These are phyloP conservation scores for Candida sanyaensis DNA, from an alignment of 1,139 yeast species.

Conservation along the genomic window DNA sequence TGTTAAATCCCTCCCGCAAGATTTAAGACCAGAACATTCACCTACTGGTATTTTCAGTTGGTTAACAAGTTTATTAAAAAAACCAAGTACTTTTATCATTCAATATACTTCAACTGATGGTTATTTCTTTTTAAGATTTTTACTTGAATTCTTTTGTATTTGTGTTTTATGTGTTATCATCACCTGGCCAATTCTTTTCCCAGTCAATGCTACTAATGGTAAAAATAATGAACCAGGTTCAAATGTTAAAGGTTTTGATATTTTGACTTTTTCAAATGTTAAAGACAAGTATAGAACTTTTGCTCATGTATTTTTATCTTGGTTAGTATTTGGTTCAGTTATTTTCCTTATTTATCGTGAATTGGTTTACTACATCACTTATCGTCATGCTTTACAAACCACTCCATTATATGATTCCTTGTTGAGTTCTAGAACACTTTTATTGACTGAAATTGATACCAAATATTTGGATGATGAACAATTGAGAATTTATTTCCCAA, in stretches of 20 bases:
- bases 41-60: conserved; percentile 59
- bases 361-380: conserved; percentile 62
- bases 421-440: conserved; percentile 64
- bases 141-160: conserved; percentile 61
- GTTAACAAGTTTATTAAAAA: conserved; percentile 51
- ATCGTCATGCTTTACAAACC: conserved; percentile 68
- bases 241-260: conserved; percentile 53
- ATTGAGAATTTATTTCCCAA: conserved; percentile 59
- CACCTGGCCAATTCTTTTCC: conserved; percentile 77
- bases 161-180: conserved; percentile 65
- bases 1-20: conserved; percentile 43
- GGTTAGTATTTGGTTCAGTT: conserved; percentile 63
- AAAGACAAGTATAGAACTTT: conserved; percentile 58
- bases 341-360: conserved; percentile 70
- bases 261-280: conserved; percentile 65
- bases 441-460: conserved; percentile 63
- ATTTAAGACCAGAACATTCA: conserved; percentile 52
- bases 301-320: conserved; percentile 72
- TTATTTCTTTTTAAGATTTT: conserved; percentile 77
- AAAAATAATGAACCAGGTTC: conserved; percentile 26
- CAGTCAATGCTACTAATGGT: conserved; percentile 87
- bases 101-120: conserved; percentile 89
- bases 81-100: conserved; percentile 68
- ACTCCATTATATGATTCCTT: conserved; percentile 71
- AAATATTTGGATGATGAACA: conserved; percentile 50